These are phyloP conservation scores for Abelmoschus esculentus DNA, from an alignment of 345 rosid genomes.

Conservation along the genomic window DNA sequence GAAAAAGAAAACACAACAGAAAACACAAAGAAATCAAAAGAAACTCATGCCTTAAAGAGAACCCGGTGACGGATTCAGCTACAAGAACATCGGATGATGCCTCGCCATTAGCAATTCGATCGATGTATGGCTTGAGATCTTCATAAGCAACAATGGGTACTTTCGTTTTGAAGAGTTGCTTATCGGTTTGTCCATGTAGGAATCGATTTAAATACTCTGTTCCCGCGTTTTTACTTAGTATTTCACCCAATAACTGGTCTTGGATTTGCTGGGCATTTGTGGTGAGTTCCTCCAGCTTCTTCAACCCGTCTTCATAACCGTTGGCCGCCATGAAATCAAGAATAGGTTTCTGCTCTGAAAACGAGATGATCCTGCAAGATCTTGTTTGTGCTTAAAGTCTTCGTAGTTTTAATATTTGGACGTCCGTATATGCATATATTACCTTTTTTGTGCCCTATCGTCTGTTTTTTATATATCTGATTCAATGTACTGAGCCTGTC, in stretches of 20 bases:
- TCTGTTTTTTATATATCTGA: too few relatives aligned
- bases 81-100: conserved; percentile 51
- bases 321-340: not conserved
- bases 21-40: not conserved
- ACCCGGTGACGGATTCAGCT: conserved; percentile 59
- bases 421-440: too few relatives aligned
- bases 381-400: too few relatives aligned
- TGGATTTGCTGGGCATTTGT: conserved; percentile 53
- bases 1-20: not conserved
- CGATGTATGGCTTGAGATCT: conserved; percentile 55
- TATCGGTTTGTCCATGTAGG: conserved; percentile 37
- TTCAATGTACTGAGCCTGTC: too few relatives aligned
- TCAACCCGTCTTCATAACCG: not conserved
- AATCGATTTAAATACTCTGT: conserved; percentile 53
- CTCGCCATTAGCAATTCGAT: conserved; percentile 68
- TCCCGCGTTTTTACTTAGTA: conserved; percentile 38
- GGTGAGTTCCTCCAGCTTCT: conserved; percentile 61
- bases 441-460: too few relatives aligned
- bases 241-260: conserved; percentile 41
- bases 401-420: too few relatives aligned
- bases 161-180: conserved; percentile 46
- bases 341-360: not conserved
- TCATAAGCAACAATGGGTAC: conserved; percentile 78
- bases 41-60: conserved; percentile 57
- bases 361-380: not conserved